A percentile compares a stretch with the other conserved stretches of the same genome.
phyloP scores from a whole-genome alignment of 768 basidiomycete genomes.

The Boletellus sp. region DNA sequence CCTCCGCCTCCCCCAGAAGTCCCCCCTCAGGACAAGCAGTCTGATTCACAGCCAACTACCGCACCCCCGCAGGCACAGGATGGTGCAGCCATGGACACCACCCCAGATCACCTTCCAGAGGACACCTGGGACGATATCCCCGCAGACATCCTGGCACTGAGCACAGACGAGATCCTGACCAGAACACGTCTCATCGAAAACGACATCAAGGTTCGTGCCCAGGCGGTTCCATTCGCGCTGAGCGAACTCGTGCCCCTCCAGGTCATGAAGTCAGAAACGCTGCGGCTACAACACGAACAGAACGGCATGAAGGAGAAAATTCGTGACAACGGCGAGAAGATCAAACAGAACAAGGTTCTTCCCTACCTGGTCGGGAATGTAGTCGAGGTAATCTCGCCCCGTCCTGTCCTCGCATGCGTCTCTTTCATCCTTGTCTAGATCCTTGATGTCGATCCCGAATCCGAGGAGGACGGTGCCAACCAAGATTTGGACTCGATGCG shows the following conservation, averaged over 20 bases:
- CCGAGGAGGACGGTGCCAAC: slow-evolving; percentile 92
- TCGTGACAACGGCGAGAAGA: slow-evolving; percentile 95
- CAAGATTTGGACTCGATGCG: slow-evolving; percentile 94
- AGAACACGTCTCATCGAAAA: slow-evolving; percentile 93
- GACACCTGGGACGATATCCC: slow-evolving; percentile 93
- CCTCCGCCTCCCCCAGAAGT: slow-evolving; percentile 48
- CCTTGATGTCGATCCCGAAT: slow-evolving; percentile 89
- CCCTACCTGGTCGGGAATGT: slow-evolving; percentile 98
- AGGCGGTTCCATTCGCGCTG: neutral
- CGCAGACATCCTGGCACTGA: slow-evolving; percentile 73
- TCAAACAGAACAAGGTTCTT: slow-evolving; percentile 98
- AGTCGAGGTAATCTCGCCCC: slow-evolving; percentile 64
- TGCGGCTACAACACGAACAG: slow-evolving; percentile 91
- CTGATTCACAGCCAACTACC: slow-evolving; percentile 36
- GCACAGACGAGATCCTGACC: slow-evolving; percentile 84
- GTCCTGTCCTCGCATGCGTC: neutral
- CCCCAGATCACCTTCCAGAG: slow-evolving; percentile 64
- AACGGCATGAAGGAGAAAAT: slow-evolving; percentile 98
- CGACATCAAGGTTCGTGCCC: slow-evolving; percentile 75
- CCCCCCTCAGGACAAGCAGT: slow-evolving; percentile 47
- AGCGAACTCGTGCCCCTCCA: slow-evolving; percentile 28
- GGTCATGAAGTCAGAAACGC: slow-evolving; percentile 96
- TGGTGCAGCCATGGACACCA: slow-evolving; percentile 61
- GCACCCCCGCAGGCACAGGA: slow-evolving; percentile 32
- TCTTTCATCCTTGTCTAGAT: slow-evolving; percentile 52